Percentiles rank a stretch among this genome's conserved stretches.
These are phyloP conservation scores for Sporothrix pallida DNA, from an alignment of 2,329 filamentous ascomycete species.

Conservation along the genomic window DNA sequence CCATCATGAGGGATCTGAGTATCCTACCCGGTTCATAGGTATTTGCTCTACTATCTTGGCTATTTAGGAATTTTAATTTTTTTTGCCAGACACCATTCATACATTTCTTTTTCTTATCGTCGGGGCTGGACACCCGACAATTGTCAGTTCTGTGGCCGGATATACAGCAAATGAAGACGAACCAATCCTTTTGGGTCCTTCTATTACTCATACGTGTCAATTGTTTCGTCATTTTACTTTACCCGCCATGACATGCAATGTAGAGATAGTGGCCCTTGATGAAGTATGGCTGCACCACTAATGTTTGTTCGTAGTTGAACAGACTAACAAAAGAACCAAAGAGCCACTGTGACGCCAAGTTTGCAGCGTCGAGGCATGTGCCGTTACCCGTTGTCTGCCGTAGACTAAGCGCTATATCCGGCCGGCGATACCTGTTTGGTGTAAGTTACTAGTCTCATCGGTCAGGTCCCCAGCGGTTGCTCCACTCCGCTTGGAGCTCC, in stretches of 20 bases:
- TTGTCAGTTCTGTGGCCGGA: no score
- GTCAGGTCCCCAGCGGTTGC: not conserved
- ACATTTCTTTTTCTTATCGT: not conserved
- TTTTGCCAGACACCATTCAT: no score
- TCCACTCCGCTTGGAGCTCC: not conserved
- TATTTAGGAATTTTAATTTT: no score
- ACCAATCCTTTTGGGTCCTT: no score
- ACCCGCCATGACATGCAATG: not conserved
- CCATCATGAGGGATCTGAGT: conserved; percentile 7
- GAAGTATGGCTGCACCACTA: not conserved
- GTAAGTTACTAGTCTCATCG: not conserved
- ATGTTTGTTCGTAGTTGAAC: not conserved
- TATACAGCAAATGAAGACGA: not conserved
- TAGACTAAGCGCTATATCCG: conserved; percentile 12
- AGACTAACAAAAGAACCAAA: not conserved
- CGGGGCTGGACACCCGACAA: not conserved
- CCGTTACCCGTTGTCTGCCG: not conserved
- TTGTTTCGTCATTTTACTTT: conserved; percentile 5
- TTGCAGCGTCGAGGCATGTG: not conserved
- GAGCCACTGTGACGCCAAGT: not conserved
- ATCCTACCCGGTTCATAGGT: not conserved
- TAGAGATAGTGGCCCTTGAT: not conserved
- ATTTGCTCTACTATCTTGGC: not conserved
- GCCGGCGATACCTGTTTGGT: conserved; percentile 5
- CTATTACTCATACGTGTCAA: not conserved